Conservation (phyloP, 2,329 filamentous ascomycete species). For the Pestalotiopsis sp. region DNA sequence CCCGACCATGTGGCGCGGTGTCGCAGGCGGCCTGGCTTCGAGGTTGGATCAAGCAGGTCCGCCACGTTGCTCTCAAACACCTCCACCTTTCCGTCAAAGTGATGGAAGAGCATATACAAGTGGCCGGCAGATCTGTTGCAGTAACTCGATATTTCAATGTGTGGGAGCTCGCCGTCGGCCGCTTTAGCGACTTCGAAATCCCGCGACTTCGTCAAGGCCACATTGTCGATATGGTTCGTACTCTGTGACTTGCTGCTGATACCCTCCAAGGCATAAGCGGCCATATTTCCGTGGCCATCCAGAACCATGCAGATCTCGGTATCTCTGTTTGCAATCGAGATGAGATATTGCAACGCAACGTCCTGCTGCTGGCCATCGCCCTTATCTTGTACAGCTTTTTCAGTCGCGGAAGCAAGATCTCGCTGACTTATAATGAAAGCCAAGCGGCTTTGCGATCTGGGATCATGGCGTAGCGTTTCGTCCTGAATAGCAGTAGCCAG, state of each 20-base stretch:
- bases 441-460: conserved; percentile 53
- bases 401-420: conserved; percentile 77
- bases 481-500: conserved; percentile 69
- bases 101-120: conserved; percentile 76
- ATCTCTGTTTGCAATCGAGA: conserved; percentile 80
- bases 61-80: conserved; percentile 80
- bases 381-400: conserved; percentile 68
- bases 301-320: conserved; percentile 87
- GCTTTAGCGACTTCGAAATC: conserved; percentile 49
- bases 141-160: conserved; percentile 74
- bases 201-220: conserved; percentile 71
- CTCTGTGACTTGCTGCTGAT: conserved; percentile 71
- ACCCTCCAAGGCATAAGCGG: conserved; percentile 90
- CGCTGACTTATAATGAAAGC: conserved; percentile 82
- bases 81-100: conserved; percentile 82
- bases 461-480: conserved; percentile 19
- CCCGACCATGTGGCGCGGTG: conserved; percentile 77
- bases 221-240: conserved; percentile 76
- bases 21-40: conserved; percentile 60
- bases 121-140: conserved; percentile 66
- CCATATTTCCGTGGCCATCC: conserved; percentile 84
- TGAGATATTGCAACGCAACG: conserved; percentile 78
- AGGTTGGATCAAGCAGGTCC: conserved; percentile 74
- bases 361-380: conserved; percentile 61
- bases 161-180: conserved; percentile 27